Evolutionary conservation across 1,139 yeast genomes (phyloP).

Genomic region (Hanseniaspora uvarum): DNA sequence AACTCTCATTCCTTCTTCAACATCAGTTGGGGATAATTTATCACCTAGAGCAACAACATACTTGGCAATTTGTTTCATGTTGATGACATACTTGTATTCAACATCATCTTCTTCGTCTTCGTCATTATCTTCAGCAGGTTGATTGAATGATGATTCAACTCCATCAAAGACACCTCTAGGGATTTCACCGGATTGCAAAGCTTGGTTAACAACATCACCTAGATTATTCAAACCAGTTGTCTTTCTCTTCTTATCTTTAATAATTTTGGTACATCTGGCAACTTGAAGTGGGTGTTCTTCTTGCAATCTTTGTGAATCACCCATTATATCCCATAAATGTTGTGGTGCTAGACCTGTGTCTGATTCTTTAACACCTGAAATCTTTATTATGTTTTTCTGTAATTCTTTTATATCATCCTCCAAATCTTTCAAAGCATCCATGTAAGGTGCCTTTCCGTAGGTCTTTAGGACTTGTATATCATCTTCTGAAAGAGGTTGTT

Average conservation of each 20-base stretch:
- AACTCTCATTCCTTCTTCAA: conserved; percentile 98
- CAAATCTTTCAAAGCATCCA: conserved; percentile 61
- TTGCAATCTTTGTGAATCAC: conserved; percentile 85
- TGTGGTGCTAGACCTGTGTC: conserved; percentile 96
- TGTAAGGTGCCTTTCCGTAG: conserved; percentile 96
- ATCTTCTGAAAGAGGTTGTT: conserved; percentile 83
- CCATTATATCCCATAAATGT: conserved; percentile 93
- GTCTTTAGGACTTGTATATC: conserved; percentile 95
- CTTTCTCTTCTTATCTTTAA: conserved; percentile 40
- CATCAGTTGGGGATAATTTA: conserved; percentile 94
- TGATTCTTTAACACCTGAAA: conserved; percentile 84
- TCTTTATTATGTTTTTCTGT: conserved; percentile 81
- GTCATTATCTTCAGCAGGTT: conserved; percentile 19
- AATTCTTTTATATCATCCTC: conserved; percentile 78
- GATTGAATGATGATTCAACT: neutral
- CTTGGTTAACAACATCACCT: conserved; percentile 7
- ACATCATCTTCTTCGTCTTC: conserved; percentile 61
- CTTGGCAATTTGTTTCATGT: conserved; percentile 94
- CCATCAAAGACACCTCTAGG: conserved; percentile 64
- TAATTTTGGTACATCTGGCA: conserved; percentile 95
- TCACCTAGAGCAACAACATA: conserved; percentile 95
- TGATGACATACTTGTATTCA: conserved; percentile 85
- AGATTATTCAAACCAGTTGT: conserved; percentile 10
- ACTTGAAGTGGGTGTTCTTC: conserved; percentile 96
- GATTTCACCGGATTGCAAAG: conserved; percentile 29